Conservation (phyloP, 345 rosid genomes). For the Sisymbrium altissimum region DNA sequence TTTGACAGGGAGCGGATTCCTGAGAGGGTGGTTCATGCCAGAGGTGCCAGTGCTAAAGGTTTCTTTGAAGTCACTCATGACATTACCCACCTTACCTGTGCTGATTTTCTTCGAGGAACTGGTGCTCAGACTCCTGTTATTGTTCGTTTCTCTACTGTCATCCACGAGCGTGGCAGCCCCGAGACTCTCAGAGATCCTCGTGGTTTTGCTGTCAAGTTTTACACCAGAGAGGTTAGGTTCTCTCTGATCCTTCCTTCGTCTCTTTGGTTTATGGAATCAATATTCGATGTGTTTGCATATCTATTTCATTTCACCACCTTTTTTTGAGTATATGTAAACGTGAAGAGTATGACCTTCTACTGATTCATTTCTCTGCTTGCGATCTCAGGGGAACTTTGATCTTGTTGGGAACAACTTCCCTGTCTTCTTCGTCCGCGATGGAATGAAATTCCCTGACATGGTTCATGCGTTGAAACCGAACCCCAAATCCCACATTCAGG, state of each 20-base stretch:
- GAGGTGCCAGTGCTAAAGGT: slow-evolving; percentile 99
- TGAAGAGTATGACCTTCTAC: not conserved
- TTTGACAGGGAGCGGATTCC: slow-evolving; percentile 94
- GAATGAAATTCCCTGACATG: slow-evolving; percentile 95
- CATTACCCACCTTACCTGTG: slow-evolving; percentile 67
- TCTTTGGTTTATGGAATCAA: not conserved
- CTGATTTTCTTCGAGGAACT: slow-evolving; percentile 93
- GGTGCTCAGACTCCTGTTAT: slow-evolving; percentile 95
- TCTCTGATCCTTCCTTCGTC: not conserved
- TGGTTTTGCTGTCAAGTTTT: slow-evolving; percentile 96
- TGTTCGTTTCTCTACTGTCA: slow-evolving; percentile 95
- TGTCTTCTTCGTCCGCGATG: slow-evolving; percentile 93
- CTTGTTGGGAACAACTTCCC: slow-evolving; percentile 99
- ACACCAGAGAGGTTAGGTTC: slow-evolving; percentile 87
- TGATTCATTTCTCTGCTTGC: slow-evolving; percentile 9
- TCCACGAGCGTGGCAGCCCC: slow-evolving; percentile 99
- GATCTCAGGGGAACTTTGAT: slow-evolving; percentile 89
- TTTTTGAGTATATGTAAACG: not conserved
- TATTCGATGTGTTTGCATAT: not conserved
- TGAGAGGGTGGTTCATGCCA: slow-evolving; percentile 96
- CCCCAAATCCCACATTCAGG: slow-evolving; percentile 94
- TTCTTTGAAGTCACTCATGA: slow-evolving; percentile 98
- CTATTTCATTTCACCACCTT: not conserved
- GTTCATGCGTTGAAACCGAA: slow-evolving; percentile 95
- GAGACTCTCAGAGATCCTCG: slow-evolving; percentile 96